These are phyloP conservation scores for Mesembryanthemum crystallinum DNA, from an alignment of 148 eudicot genomes.

Conservation along the genomic window DNA sequence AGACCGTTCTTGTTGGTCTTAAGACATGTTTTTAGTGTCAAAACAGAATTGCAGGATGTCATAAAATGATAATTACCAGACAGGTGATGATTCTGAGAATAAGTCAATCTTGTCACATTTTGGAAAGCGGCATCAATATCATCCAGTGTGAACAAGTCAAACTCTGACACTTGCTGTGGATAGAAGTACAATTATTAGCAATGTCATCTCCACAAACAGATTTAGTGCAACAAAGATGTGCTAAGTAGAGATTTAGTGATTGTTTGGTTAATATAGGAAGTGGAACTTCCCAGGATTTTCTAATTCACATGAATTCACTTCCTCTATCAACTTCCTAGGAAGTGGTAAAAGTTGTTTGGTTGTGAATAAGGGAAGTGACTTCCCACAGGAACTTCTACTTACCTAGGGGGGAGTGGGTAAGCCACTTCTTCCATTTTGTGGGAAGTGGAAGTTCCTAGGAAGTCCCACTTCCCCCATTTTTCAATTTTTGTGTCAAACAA, in stretches of 20 bases:
- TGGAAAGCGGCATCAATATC: constrained; percentile 92
- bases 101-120: constrained; percentile 75
- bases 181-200: constrained; percentile 18
- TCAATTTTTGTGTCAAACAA: too few species aligned
- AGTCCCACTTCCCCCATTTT: too few species aligned
- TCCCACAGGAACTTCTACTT: too few species aligned
- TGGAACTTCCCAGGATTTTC: too few species aligned
- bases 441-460: too few species aligned
- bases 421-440: too few species aligned
- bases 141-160: constrained; percentile 91
- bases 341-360: too few species aligned
- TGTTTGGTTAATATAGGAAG: too few species aligned
- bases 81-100: constrained; percentile 85
- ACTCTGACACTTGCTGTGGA: constrained; percentile 96
- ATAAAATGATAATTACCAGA: constrained; percentile 50
- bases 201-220: neutral
- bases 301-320: too few species aligned
- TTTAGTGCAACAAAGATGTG: neutral
- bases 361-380: too few species aligned
- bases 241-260: neutral
- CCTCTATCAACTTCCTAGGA: too few species aligned
- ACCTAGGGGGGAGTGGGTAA: too few species aligned
- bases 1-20: neutral
- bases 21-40: neutral
- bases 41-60: neutral